Base-by-base conservation (phyloP, 345 rosid species). In the Eucalyptus sp. region DNA sequence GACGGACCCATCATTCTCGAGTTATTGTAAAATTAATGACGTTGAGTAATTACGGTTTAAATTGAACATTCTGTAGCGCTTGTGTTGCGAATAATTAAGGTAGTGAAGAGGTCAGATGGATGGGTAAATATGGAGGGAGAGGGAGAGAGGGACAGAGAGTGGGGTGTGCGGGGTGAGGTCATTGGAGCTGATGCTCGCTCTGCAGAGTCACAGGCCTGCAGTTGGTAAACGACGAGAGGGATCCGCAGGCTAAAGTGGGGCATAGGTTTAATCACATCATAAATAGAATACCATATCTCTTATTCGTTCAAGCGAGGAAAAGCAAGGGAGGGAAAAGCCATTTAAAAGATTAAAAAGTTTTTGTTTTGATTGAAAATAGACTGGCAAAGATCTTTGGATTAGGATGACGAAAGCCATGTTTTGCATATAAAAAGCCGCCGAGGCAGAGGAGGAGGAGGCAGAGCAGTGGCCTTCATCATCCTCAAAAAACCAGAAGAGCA, bases 351-450 rank as follows among this genome's bases (percentile, higher is more conserved):
- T 0, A 80, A 50, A 79, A 33, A 17, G 46, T 41, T 52, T 25
- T 43, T 79, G 29, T 43, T 88, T 80, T 51, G 31, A 48, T 51
- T 31, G 64, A 24, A 41, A 50, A 6, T 31, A 20, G 25, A 20
- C 48, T 4, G 11, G 48, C 48, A 22, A 2, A 76, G 79, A 8
- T 44, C 41, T 44, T 27, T 24, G 86, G 89, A 81, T 81, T 88
- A 88, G 89, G 56, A 88, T 88, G 86, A 44, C 58, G 31, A 13
- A 27, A 27, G 49, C 10, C 10, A 14, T 68, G 86, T 20, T 88
- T 88, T 43, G 87, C 22, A 41, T 88, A 88, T 88, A 88, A 88
- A 88, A 88, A 56, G 89, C 89, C 89, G 87, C 89, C 89, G 22
- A n/a, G 52, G 87, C 80, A 4, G 29, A 56, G 3, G 62, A 24